Conservation (phyloP, 2,329 filamentous ascomycete genomes). For the Ceratocystis papillata region DNA sequence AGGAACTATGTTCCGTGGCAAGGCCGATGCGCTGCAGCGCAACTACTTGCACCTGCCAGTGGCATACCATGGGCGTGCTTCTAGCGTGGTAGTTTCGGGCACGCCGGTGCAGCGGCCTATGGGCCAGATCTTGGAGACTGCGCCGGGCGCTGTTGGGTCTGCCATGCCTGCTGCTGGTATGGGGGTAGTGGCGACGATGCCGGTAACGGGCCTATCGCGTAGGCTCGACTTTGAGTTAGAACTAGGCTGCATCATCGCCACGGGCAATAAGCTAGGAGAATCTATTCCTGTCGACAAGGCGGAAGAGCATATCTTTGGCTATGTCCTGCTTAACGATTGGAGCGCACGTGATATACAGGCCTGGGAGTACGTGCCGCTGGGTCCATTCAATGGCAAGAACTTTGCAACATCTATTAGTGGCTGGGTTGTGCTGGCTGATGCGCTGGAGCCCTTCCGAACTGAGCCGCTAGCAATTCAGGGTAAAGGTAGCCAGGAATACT, state of each 20-base stretch:
- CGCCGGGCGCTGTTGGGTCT: background rate
- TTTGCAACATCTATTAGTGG: conserved; percentile 46
- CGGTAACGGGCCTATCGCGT: conserved; percentile 15
- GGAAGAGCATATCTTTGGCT: conserved; percentile 57
- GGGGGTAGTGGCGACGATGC: conserved; percentile 4
- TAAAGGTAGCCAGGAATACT: conserved; percentile 26
- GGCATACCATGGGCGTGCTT: conserved; percentile 62
- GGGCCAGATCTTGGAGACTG: conserved; percentile 48
- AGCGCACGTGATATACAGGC: conserved; percentile 46
- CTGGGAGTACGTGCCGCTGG: conserved; percentile 46
- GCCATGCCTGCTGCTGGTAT: background rate
- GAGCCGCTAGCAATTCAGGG: conserved; percentile 23
- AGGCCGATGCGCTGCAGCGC: conserved; percentile 58
- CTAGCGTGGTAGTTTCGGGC: conserved; percentile 58
- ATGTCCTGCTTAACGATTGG: conserved; percentile 52
- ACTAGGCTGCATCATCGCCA: conserved; percentile 56
- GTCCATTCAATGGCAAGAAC: conserved; percentile 48
- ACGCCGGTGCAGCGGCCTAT: conserved; percentile 55
- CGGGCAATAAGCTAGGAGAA: conserved; percentile 48
- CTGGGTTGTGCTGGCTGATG: conserved; percentile 48
- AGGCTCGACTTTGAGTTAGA: conserved; percentile 60
- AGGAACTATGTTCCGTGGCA: conserved; percentile 55
- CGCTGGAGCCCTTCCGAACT: conserved; percentile 32
- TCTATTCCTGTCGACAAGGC: conserved; percentile 52
- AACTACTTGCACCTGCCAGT: conserved; percentile 67